Evolutionary conservation across 2,329 filamentous ascomycete genomes (phyloP), one percentile per base, ranked within the genome.

Genomic region (Penicillium sp.): DNA sequence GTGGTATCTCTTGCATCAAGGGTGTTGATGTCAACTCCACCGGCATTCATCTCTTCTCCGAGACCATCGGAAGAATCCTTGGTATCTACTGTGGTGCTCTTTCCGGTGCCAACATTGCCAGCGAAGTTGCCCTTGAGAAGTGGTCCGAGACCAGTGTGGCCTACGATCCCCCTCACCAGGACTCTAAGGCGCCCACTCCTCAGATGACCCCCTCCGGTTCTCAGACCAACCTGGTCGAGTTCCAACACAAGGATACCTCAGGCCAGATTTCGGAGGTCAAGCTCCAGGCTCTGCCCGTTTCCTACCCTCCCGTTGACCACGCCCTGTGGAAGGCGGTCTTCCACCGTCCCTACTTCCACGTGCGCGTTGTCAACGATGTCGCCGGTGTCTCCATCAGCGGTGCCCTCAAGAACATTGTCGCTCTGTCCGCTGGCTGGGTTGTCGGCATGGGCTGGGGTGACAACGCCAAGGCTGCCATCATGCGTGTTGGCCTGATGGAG

Each of bases 401-500:
- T 57, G 94, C 94, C 0, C 80, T 99, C 64, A 99, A 99, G 82
- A 99, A 99, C 79, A 88, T 99, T 61, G 91, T 99, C 52, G 94
- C 94, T 5, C 80, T 99, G 16, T 93, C 92, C 5, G 92, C 94
- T 31, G 94, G 94, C 54, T 99, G 96, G 74, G 92, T 97, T 43
- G 91, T 96, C 62, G 94, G 94, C 34, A 85, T 93, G 58, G 93
- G 93, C 62, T 99, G 94, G 93, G 94, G 94, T 68, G 92, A 97
- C 79, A 99, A 97, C 66, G 93, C 93, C 62, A 97, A 99, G 79
- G 92, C 94, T n/a, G 94, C 94, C 43, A 88, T 99, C 57, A 97
- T 99, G 91, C 90, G 94, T 40, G 89, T 97, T 18, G 94, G 94
- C 7, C 85, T 99, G 43, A 83, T 97, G 65, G 94, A 99, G 77